Conservation (phyloP, 768 basidiomycete genomes). For the Cystofilobasidium capitatum region DNA sequence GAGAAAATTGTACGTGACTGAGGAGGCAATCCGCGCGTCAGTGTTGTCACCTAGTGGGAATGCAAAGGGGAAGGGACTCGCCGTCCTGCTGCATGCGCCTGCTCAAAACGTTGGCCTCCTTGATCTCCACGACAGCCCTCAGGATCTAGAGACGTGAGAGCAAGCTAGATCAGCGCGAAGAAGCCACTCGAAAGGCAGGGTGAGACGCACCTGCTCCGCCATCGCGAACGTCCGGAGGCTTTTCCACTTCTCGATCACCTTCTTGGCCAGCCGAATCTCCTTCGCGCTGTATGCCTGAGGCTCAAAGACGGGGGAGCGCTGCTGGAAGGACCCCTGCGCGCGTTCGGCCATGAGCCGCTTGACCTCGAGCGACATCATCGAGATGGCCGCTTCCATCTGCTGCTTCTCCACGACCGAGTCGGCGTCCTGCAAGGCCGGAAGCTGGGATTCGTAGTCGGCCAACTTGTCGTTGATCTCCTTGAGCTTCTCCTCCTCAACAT, state of each 20-base stretch:
- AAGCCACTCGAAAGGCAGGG: too few relatives aligned
- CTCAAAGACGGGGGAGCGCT: constrained; percentile 48
- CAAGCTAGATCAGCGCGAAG: neutral
- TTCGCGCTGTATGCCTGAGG: constrained; percentile 71
- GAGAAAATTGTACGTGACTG: constrained; percentile 81
- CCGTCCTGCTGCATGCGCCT: constrained; percentile 1
- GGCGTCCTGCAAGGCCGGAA: constrained; percentile 55
- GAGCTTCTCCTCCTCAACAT: constrained; percentile 52
- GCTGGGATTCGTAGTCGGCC: constrained; percentile 43
- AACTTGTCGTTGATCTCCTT: constrained; percentile 53
- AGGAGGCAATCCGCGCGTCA: neutral
- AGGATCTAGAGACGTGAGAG: constrained; percentile 45
- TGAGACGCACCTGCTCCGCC: constrained; percentile 54
- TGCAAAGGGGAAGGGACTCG: neutral
- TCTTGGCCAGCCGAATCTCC: constrained; percentile 71
- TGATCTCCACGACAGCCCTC: constrained; percentile 70
- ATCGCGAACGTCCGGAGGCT: constrained; percentile 73
- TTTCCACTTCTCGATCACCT: constrained; percentile 76
- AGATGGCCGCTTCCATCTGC: constrained; percentile 82
- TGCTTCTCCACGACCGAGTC: constrained; percentile 66
- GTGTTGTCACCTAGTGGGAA: neutral
- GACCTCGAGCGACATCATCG: constrained; percentile 70
- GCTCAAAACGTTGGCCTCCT: constrained; percentile 82
- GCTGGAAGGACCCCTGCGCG: neutral
- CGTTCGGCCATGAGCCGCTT: constrained; percentile 51